A percentile compares a stretch with the other conserved stretches of the same genome.
Conservation (phyloP, 169 alveolate species). For the Plasmodium adleri region DNA sequence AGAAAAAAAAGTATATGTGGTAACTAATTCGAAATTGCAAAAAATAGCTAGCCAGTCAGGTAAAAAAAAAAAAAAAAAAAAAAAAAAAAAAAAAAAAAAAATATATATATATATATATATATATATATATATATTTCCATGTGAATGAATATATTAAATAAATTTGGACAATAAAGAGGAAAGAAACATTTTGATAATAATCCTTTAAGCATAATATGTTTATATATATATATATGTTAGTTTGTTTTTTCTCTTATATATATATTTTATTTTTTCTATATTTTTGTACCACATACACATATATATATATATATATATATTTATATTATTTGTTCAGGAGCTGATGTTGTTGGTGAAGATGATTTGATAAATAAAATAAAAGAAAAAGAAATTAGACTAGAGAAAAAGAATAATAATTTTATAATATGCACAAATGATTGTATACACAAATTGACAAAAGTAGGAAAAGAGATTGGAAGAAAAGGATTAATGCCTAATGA, state of each 20-base stretch:
- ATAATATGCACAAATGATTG: slow-evolving; percentile 81
- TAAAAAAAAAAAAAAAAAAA: slow-evolving; percentile 13
- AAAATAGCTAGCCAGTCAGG: slow-evolving; percentile 43
- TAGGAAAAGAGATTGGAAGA: slow-evolving; percentile 82
- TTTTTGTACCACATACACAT: too few species aligned
- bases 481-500: slow-evolving; percentile 86
- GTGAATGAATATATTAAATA: background rate
- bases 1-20: slow-evolving; percentile 63
- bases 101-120: background rate
- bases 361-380: slow-evolving; percentile 63
- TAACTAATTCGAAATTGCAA: slow-evolving; percentile 30
- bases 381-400: slow-evolving; percentile 56
- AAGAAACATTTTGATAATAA: background rate
- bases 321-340: slow-evolving; percentile 20
- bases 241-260: background rate
- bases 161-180: background rate
- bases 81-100: slow-evolving; percentile 1
- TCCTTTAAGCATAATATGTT: background rate
- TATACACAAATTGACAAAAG: slow-evolving; percentile 80
- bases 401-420: slow-evolving; percentile 81
- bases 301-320: background rate
- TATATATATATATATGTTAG: background rate
- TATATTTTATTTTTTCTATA: background rate
- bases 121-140: background rate
- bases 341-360: slow-evolving; percentile 77